Percentiles rank a stretch among this genome's conserved stretches.
phyloP scores from a whole-genome alignment of 306 rosid genomes.

The Myrica gale region DNA sequence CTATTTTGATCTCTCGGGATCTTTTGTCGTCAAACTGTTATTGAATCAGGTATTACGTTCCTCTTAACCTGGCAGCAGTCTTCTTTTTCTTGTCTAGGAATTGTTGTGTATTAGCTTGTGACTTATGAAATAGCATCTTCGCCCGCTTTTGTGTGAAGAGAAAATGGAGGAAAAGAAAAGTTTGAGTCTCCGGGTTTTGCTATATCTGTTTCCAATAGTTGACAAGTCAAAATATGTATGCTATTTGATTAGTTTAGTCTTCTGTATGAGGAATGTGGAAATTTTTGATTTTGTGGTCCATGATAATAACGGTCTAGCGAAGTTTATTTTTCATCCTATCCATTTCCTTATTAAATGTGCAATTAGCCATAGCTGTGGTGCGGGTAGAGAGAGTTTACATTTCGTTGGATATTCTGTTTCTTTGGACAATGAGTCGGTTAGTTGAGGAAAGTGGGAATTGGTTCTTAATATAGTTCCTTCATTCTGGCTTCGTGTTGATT shows the following conservation, averaged over 20 bases:
- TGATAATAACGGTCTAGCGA: background rate
- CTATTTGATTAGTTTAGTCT: background rate
- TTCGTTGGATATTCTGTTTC: background rate
- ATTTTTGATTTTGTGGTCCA: background rate
- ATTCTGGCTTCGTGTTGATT: background rate
- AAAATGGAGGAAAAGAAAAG: conserved; percentile 1
- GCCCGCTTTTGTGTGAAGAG: background rate
- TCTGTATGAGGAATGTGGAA: background rate
- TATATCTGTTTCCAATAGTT: background rate
- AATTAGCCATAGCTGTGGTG: conserved; percentile 9
- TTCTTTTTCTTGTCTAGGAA: background rate
- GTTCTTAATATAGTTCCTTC: conserved; percentile 15
- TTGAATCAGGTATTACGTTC: conserved; percentile 33
- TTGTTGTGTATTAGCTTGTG: conserved; percentile 13
- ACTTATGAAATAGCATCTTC: conserved; percentile 10
- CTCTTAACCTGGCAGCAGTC: conserved; percentile 4
- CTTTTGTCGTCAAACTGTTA: conserved; percentile 25
- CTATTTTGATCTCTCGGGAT: conserved; percentile 10
- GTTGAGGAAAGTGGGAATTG: conserved; percentile 24
- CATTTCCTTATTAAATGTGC: background rate
- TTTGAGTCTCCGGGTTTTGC: conserved; percentile 18
- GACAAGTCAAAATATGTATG: conserved; percentile 3
- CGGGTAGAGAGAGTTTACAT: background rate
- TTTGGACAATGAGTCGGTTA: conserved; percentile 11
- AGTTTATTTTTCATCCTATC: background rate